Percentiles rank a stretch among this genome's conserved stretches.
phyloP scores from a whole-genome alignment of 768 basidiomycete genomes.

The Baorangia bicolor region DNA sequence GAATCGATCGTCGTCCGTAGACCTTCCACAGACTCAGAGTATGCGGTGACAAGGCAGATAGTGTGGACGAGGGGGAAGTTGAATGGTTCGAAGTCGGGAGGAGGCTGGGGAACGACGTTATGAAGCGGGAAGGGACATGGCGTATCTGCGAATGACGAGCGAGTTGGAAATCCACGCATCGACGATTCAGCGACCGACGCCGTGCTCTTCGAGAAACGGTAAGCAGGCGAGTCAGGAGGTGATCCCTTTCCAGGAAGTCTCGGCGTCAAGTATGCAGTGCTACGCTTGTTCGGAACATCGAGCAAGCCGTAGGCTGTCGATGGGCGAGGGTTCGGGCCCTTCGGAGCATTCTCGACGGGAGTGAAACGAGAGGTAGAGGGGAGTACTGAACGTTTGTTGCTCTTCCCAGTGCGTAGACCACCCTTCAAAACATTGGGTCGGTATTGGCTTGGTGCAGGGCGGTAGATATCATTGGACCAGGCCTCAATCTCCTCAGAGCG shows the following conservation, averaged over 20 bases:
- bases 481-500: slow-evolving; percentile 90
- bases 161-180: slow-evolving; percentile 30
- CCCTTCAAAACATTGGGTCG: slow-evolving; percentile 85
- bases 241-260: slow-evolving; percentile 49
- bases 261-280: slow-evolving; percentile 48
- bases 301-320: slow-evolving; percentile 65
- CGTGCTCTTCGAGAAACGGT: slow-evolving; percentile 77
- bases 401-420: slow-evolving; percentile 52
- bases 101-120: slow-evolving; percentile 91
- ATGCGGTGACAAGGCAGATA: slow-evolving; percentile 96
- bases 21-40: slow-evolving; percentile 96
- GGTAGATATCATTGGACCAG: slow-evolving; percentile 96
- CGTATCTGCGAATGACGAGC: slow-evolving; percentile 59
- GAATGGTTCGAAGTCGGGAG: slow-evolving; percentile 91
- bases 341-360: slow-evolving; percentile 60
- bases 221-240: slow-evolving; percentile 69
- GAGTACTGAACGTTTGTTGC: slow-evolving; percentile 56
- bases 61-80: slow-evolving; percentile 92
- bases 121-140: slow-evolving; percentile 91
- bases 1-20: slow-evolving; percentile 97
- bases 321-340: slow-evolving; percentile 52
- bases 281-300: slow-evolving; percentile 63
- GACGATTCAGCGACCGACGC: slow-evolving; percentile 62
- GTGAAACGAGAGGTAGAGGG: slow-evolving; percentile 76
- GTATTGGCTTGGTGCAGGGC: slow-evolving; percentile 85